phyloP scores from a whole-genome alignment of 106 monocot species.

The Ottelia alismoides region DNA sequence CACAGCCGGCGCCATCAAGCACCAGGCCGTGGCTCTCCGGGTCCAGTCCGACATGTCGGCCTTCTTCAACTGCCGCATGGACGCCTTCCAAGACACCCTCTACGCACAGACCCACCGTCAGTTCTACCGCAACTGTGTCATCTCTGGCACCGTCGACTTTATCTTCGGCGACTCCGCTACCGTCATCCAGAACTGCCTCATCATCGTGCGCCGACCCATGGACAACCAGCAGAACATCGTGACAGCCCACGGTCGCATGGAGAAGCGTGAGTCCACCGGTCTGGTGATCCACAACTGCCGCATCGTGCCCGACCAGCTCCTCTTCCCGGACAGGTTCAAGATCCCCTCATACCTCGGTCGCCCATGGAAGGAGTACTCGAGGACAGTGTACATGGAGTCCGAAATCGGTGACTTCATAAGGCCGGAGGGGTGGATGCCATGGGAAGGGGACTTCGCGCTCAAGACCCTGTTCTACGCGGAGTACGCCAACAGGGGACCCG shows the following conservation, averaged over 20 bases:
- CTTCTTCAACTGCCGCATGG: conserved; percentile 17
- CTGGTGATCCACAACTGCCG: conserved; percentile 12
- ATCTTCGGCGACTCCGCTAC: conserved; percentile 17
- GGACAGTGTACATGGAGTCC: conserved; percentile 11
- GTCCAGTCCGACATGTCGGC: conserved; percentile 11
- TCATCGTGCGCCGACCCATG: conserved; percentile 14
- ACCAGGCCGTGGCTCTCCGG: conserved; percentile 74
- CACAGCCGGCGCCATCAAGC: conserved; percentile 45
- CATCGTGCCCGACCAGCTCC: conserved; percentile 10
- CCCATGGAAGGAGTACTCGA: conserved; percentile 6
- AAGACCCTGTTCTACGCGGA: no score
- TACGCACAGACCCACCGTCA: conserved; percentile 15
- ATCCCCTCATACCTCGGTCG: conserved; percentile 5
- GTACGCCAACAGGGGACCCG: no score
- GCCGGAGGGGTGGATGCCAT: conserved; percentile 8
- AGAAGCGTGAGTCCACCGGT: conserved; percentile 3
- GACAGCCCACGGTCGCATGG: conserved; percentile 18
- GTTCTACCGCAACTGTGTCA: conserved; percentile 13
- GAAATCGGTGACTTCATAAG: conserved; percentile 7
- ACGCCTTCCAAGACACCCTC: conserved; percentile 11
- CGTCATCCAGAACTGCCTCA: no score
- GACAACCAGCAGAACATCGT: conserved; percentile 30
- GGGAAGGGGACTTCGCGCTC: no score
- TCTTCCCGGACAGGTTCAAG: conserved; percentile 2
- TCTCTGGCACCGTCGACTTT: conserved; percentile 17